Base-by-base conservation (phyloP, 2,329 filamentous ascomycete species). In the Aphanoascus verrucosus region DNA sequence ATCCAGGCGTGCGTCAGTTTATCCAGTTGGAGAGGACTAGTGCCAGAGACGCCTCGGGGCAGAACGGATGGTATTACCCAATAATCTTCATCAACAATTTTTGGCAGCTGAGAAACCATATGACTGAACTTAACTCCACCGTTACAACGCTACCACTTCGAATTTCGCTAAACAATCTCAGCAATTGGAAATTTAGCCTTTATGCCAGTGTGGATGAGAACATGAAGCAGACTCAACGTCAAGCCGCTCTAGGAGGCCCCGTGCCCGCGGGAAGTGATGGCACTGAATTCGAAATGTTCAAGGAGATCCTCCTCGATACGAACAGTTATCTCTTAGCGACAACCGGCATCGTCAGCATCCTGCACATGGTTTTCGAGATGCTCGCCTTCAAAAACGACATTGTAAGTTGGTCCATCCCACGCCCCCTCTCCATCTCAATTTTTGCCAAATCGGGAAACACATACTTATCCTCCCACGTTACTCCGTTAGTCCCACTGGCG, bases 371-470 rank as follows among this genome's bases (percentile, higher is more conserved):
- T 61, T 91, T 98, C 59, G 93, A 98, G 72, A 90, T 86, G 65
- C 80, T 98, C 34, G 93, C 93, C 1, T 98, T 98, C 75, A 95
- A 94, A 65, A 95, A 86, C 66, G 93, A 98, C 67, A 95, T 98
- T 67, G 83, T 74, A 66, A 68, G 72, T 63, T 28, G 38, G 12
- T 31, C 23, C 11, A 41, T 43, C 23, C 11, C 52, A 19, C n/a
- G 4, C 12, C 40, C 20, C 12, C 5, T 15, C 17, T 11, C 20
- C 37, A 19, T 28, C 20, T 48, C 12, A 19, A 23, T 14, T 53
- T 1, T 32, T 5, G 23, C 7, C 23, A 28, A 7, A 28, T 28
- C 7, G 19, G 8, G 17, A 53, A 19, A 5, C 7, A n/a, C 12
- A 37, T 35, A 43, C 45, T 53, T 31, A 52, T 9, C 9, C 17